Conservation (phyloP, 169 alveolate species). For the Plasmodium gallinaceum region DNA sequence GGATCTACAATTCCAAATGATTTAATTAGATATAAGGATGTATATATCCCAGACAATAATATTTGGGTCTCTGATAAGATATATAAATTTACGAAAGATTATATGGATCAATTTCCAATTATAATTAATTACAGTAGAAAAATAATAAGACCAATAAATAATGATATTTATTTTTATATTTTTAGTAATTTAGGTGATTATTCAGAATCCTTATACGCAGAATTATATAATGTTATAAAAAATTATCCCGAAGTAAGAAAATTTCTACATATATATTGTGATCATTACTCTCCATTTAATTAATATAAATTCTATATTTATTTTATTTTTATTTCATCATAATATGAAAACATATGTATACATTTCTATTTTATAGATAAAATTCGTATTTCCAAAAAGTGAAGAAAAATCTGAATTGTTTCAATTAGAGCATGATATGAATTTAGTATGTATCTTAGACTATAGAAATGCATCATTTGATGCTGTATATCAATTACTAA, state of each 20-base stretch:
- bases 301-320: background rate
- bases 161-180: slow-evolving; percentile 49
- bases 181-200: slow-evolving; percentile 23
- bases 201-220: slow-evolving; percentile 46
- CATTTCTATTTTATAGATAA: slow-evolving; percentile 5
- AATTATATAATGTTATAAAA: slow-evolving; percentile 24
- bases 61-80: slow-evolving; percentile 53
- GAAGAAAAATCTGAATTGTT: slow-evolving; percentile 43
- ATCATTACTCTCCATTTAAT: background rate
- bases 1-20: slow-evolving; percentile 51
- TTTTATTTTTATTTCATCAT: background rate
- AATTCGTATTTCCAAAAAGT: slow-evolving; percentile 61
- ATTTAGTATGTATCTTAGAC: slow-evolving; percentile 28
- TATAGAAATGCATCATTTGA: slow-evolving; percentile 43
- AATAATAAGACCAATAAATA: slow-evolving; percentile 2
- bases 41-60: slow-evolving; percentile 29
- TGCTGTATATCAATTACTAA: background rate
- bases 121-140: slow-evolving; percentile 44
- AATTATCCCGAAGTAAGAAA: slow-evolving; percentile 25
- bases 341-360: background rate
- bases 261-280: background rate
- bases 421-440: background rate
- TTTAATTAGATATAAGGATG: slow-evolving; percentile 31
- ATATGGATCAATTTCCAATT: slow-evolving; percentile 67
- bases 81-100: slow-evolving; percentile 25